These are phyloP conservation scores for Didymella exigua DNA, from an alignment of 2,329 filamentous ascomycete genomes.

Conservation along the genomic window DNA sequence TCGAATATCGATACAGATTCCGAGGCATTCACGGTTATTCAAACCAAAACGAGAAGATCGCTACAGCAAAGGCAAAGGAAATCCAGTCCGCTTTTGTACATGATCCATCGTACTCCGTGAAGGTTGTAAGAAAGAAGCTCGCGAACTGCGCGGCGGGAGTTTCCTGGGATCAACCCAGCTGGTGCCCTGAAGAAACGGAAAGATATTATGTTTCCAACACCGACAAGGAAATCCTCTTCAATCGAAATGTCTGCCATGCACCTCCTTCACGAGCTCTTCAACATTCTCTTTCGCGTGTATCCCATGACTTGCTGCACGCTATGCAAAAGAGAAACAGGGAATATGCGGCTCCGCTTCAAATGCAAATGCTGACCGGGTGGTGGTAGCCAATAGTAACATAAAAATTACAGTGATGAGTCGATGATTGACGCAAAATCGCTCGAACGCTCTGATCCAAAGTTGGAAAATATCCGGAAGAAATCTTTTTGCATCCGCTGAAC, in stretches of 20 bases:
- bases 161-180: slow-evolving; percentile 19
- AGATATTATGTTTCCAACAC: slow-evolving; percentile 29
- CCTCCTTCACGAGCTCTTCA: slow-evolving; percentile 5
- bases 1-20: slow-evolving; percentile 13
- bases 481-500: slow-evolving; percentile 30
- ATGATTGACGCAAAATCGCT: slow-evolving; percentile 27
- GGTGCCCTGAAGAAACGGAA: slow-evolving; percentile 8
- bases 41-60: slow-evolving; percentile 8
- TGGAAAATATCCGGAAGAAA: slow-evolving; percentile 37
- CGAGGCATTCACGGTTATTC: slow-evolving; percentile 9
- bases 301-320: slow-evolving; percentile 21
- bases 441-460: slow-evolving; percentile 42
- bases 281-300: slow-evolving; percentile 23
- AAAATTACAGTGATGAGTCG: slow-evolving; percentile 41
- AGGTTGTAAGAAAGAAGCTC: slow-evolving; percentile 20
- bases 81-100: slow-evolving; percentile 42
- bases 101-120: slow-evolving; percentile 25
- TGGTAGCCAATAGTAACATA: slow-evolving; percentile 33
- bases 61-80: slow-evolving; percentile 14
- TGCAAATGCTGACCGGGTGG: slow-evolving; percentile 34
- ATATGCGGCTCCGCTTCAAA: slow-evolving; percentile 44
- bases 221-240: slow-evolving; percentile 8
- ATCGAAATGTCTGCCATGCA: slow-evolving; percentile 12
- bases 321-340: slow-evolving; percentile 34
- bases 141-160: slow-evolving; percentile 23